Evolutionary conservation across 2,329 filamentous ascomycete genomes (phyloP), one percentile per base, ranked within the genome.

Genomic region (Claviceps purpurea): DNA sequence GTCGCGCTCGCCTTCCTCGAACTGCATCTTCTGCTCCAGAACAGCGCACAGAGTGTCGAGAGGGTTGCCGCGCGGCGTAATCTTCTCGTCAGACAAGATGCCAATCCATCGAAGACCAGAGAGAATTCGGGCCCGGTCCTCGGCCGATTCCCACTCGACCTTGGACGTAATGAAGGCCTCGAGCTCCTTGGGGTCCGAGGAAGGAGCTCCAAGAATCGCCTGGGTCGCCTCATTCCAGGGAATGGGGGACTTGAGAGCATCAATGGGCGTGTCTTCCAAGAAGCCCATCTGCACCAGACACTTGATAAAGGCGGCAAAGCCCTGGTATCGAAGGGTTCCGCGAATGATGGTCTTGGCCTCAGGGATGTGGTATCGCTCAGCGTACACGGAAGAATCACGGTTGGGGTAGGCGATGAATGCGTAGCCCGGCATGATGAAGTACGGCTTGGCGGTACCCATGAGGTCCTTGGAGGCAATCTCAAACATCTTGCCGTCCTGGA

Each of bases 321-420:
- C 89, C 59, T 81, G 76, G 74, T 93, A 97, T 59, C 91, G 77
- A 39, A 96, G 78, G 34, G 89, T 94, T 56, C 69, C 87, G 50
- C 89, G 79, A 66, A 95, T 75, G 62, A 96, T 81, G 50, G 87
- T 95, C 70, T 95, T 86, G 14, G 88, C 89, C 73, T 97, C 91
- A 50, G 90, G 89, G 64, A 96, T 96, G 69, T 81, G 72, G 78
- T 96, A 96, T 56, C 87, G 82, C 76, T 95, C 84, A 65, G 82
- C 84, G 81, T 93, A 97, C 8, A 79, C 76, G 16, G 87, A 93
- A 20, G 84, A 90, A 71, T 97, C 90, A 60, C 90, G 78, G 81
- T 97, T 97, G 53, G 87, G 86, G 72, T 97, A 97, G 43, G 85
- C 89, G 59, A 96, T 89, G 61, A 95, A 91, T 50, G 85, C 84